Evolutionary conservation across 2,329 filamentous ascomycete genomes (phyloP).

Genomic region (Cordyceps militaris): DNA sequence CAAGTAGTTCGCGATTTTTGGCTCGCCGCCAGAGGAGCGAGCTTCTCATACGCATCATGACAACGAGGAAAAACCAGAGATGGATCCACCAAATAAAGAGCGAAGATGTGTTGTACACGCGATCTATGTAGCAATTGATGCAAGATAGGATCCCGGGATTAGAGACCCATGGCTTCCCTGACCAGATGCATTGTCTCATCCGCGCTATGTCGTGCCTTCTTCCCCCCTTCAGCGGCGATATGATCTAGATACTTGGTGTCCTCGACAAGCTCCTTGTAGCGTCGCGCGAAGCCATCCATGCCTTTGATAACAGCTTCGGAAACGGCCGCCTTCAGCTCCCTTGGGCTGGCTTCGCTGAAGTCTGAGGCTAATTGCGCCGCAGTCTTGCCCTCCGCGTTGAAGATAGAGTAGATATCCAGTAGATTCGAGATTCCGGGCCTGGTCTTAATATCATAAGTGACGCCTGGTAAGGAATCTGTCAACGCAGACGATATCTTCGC

Average conservation of each 20-base stretch:
- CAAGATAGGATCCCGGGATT: background rate
- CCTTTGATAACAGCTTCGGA: slow-evolving; percentile 48
- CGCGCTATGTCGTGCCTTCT: slow-evolving; percentile 56
- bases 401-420: slow-evolving; percentile 68
- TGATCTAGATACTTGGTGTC: slow-evolving; percentile 47
- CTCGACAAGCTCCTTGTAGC: slow-evolving; percentile 46
- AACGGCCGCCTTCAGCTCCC: slow-evolving; percentile 44
- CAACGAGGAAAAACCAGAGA: background rate
- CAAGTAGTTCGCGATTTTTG: slow-evolving; percentile 66
- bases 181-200: slow-evolving; percentile 49
- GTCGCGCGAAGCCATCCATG: slow-evolving; percentile 47
- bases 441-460: slow-evolving; percentile 62
- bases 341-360: slow-evolving; percentile 31
- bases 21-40: slow-evolving; percentile 56
- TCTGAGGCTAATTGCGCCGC: slow-evolving; percentile 34
- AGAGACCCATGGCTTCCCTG: slow-evolving; percentile 44
- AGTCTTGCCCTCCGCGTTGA: slow-evolving; percentile 41
- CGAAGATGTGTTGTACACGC: background rate
- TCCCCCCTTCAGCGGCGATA: slow-evolving; percentile 51
- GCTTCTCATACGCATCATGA: slow-evolving; percentile 54
- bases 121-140: background rate
- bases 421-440: slow-evolving; percentile 86
- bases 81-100: too few species aligned
- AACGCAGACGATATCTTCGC: slow-evolving; percentile 65
- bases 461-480: slow-evolving; percentile 62